Conservation (phyloP, 108 stramenopile species). For the Mediolabrus comicus region DNA sequence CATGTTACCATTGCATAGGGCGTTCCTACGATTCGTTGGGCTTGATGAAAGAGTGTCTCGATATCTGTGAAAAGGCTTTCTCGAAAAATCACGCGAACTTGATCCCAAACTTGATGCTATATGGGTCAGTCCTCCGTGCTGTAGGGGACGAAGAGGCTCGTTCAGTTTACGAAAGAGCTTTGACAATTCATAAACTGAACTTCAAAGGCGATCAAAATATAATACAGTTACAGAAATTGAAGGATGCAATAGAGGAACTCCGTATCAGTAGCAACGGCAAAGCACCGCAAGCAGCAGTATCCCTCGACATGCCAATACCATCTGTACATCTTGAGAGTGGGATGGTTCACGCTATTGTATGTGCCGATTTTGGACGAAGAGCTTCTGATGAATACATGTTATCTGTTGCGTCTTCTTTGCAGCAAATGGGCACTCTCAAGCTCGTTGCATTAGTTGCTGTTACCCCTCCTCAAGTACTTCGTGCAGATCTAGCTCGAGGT, state of each 20-base stretch:
- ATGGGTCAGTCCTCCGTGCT: constrained; percentile 32
- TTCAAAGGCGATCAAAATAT: constrained; percentile 23
- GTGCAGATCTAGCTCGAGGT: constrained; percentile 29
- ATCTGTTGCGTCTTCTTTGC: constrained; percentile 22
- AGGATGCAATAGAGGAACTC: constrained; percentile 4
- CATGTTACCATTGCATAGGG: constrained; percentile 28
- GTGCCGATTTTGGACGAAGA: constrained; percentile 29
- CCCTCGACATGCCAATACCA: constrained; percentile 19
- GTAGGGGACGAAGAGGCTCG: constrained; percentile 22
- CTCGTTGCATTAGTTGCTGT: constrained; percentile 27
- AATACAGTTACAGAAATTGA: constrained; percentile 12
- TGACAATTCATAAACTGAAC: constrained; percentile 34
- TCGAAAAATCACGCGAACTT: constrained; percentile 35
- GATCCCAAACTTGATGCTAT: constrained; percentile 43
- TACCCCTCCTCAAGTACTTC: constrained; percentile 12
- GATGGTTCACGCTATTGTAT: constrained; percentile 24
- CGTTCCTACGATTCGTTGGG: constrained; percentile 23
- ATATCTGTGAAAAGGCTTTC: constrained; percentile 35
- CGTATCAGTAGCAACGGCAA: neutral
- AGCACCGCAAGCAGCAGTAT: neutral
- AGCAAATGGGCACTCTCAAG: constrained; percentile 35
- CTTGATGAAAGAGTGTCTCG: constrained; percentile 33
- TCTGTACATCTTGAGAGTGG: constrained; percentile 6
- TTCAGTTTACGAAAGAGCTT: constrained; percentile 25
- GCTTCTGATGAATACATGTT: constrained; percentile 32